Evolutionary conservation across 169 alveolate genomes (phyloP).

Genomic region (Plasmodium billcollinsi): DNA sequence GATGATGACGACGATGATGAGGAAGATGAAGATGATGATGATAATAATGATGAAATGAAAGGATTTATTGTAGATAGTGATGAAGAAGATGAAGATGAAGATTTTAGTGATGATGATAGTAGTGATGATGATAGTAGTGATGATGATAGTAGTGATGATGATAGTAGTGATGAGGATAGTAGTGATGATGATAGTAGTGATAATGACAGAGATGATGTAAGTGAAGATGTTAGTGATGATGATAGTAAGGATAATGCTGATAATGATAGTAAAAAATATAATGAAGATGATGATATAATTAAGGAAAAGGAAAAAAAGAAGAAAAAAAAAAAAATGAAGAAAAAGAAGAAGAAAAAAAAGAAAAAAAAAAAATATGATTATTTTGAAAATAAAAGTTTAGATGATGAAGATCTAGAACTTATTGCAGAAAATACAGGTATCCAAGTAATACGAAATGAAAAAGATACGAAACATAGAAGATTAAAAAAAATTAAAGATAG

Average conservation of each 20-base stretch:
- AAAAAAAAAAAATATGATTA: slow-evolving; percentile 82
- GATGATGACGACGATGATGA: slow-evolving; percentile 62
- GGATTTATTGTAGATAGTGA: slow-evolving; percentile 61
- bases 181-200: too few relatives aligned
- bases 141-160: slow-evolving; percentile 19
- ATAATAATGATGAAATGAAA: slow-evolving; percentile 76
- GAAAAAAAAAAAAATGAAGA: slow-evolving; percentile 78
- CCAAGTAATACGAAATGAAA: slow-evolving; percentile 77
- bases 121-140: slow-evolving; percentile 76
- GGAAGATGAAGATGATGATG: slow-evolving; percentile 50
- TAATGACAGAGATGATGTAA: too few relatives aligned
- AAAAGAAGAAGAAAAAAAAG: slow-evolving; percentile 74
- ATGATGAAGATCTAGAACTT: slow-evolving; percentile 86
- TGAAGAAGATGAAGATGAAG: slow-evolving; percentile 81
- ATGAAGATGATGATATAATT: slow-evolving; percentile 77
- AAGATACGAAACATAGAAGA: slow-evolving; percentile 79
- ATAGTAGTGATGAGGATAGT: too few relatives aligned
- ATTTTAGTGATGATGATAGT: slow-evolving; percentile 79
- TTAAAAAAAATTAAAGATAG: slow-evolving; percentile 75
- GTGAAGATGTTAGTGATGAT: neutral
- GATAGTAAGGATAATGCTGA: slow-evolving; percentile 73
- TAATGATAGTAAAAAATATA: slow-evolving; percentile 73
- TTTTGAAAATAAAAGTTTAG: slow-evolving; percentile 79
- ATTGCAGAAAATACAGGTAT: slow-evolving; percentile 87
- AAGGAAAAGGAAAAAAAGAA: slow-evolving; percentile 65